Evolutionary conservation across 192 early-diverging fungal species (phyloP).

Genomic region (Backusella parvicylindrica): DNA sequence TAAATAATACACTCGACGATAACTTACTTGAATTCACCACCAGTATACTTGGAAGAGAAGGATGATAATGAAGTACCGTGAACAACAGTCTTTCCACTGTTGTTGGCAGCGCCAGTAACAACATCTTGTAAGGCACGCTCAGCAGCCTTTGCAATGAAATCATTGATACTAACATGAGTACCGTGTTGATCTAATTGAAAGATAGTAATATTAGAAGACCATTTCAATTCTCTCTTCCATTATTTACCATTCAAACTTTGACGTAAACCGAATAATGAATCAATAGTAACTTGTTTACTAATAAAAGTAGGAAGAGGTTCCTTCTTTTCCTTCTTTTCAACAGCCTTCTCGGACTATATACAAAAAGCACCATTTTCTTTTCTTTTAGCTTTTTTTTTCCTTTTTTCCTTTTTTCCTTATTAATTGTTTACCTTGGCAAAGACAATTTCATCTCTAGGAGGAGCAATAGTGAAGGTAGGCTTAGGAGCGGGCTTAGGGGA

Average conservation of each 20-base stretch:
- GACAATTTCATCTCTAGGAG: conserved; percentile 36
- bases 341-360: background rate
- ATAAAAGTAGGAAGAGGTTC: conserved; percentile 47
- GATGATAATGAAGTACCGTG: background rate
- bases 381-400: conserved; percentile 39
- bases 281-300: conserved; percentile 41
- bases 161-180: conserved; percentile 78
- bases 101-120: conserved; percentile 63
- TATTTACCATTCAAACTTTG: conserved; percentile 40
- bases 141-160: conserved; percentile 94
- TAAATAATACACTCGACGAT: background rate
- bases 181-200: conserved; percentile 30
- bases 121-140: conserved; percentile 81
- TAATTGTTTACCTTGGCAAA: conserved; percentile 27
- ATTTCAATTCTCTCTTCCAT: background rate
- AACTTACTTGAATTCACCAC: conserved; percentile 77
- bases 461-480: conserved; percentile 35
- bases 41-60: conserved; percentile 61
- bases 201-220: background rate
- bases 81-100: conserved; percentile 5
- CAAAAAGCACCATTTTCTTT: background rate
- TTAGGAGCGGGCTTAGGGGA: conserved; percentile 44
- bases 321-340: conserved; percentile 39
- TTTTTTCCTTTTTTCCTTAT: background rate
- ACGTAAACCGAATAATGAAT: conserved; percentile 45